Base-by-base conservation (phyloP, 164 flowering plant genomes). In the Litsea cubeba region DNA sequence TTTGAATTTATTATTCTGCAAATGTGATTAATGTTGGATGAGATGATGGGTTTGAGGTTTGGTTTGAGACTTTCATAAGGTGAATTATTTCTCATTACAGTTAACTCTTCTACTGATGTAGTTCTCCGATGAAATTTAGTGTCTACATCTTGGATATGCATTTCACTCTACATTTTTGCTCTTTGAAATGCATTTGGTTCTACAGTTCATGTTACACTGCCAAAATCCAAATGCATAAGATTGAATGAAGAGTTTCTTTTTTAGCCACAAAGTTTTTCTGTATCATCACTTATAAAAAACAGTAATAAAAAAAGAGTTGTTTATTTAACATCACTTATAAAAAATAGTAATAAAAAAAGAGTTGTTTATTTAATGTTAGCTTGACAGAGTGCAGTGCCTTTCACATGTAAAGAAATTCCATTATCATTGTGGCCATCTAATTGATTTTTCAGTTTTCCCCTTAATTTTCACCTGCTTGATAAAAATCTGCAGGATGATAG, bases 401-500 rank as follows among this genome's bases (percentile, higher is more conserved):
- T 1, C 10, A 40, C 46, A 40, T 40, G 6, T 54, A 54, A 54
- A 54, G 20, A 12, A 54, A 54, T 4, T 54, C 60, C 60, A 15
- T 54, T 17, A 3, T 54, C 60, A 15, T 54, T 54, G 20, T 54
- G 60, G 12, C 20, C 60, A 18, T 54, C 18, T 12, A 54, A 15
- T 15, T 54, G 60, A 15, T 54, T 54, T 54, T 54, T n/a, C 60
- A 54, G 60, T 54, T 54, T 54, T 54, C 12, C 60, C n/a, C 60
- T 62, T 30, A 30, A 65, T 20, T 11, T 7, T 25, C 50, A n/a
- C 26, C 24, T 14, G 8, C 35, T 30, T 71, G 58, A 68, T 64
- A 65, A 26, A 30, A 74, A 64, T 68, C 67, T 75, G 64, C 80
- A 95, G 99, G 97, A 95, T 50, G 84, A 91, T 78, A 83, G 87